A percentile compares a stretch with the other conserved stretches of the same genome.
phyloP scores from a whole-genome alignment of 192 early-diverging fungal species.

The Backusella australiensis region DNA sequence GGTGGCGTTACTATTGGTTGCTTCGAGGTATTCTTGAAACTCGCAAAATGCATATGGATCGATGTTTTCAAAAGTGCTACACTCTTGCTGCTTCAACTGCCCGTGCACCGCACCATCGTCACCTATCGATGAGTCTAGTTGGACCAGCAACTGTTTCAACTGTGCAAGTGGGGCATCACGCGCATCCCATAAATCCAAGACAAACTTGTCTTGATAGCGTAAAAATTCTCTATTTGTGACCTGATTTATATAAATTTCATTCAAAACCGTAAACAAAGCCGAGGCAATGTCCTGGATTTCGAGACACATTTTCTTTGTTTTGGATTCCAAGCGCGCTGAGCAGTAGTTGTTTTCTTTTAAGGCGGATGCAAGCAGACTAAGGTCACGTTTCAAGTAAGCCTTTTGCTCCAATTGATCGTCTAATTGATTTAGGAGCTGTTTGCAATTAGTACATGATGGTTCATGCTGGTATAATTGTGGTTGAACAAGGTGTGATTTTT shows the following conservation, averaged over 20 bases:
- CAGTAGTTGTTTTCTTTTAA: not conserved
- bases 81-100: not conserved
- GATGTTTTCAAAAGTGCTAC: not conserved
- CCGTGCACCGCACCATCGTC: not conserved
- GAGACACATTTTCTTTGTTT: not conserved
- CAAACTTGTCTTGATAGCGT: not conserved
- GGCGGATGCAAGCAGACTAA: not conserved
- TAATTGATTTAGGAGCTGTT: not conserved
- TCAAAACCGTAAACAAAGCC: slow-evolving; percentile 9
- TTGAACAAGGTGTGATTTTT: not conserved
- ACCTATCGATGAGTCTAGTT: not conserved
- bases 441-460: not conserved
- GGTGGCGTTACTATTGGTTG: not conserved
- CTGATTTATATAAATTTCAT: not conserved
- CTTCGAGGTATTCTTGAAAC: not conserved
- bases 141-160: not conserved
- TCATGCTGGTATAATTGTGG: not conserved
- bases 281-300: not conserved
- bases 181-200: not conserved
- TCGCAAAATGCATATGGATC: not conserved
- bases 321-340: not conserved
- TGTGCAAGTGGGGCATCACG: not conserved
- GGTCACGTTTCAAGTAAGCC: not conserved
- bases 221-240: not conserved
- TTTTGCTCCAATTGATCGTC: slow-evolving; percentile 2